These are phyloP conservation scores for Candida boidinii DNA, from an alignment of 805 yeast species.

Conservation along the genomic window DNA sequence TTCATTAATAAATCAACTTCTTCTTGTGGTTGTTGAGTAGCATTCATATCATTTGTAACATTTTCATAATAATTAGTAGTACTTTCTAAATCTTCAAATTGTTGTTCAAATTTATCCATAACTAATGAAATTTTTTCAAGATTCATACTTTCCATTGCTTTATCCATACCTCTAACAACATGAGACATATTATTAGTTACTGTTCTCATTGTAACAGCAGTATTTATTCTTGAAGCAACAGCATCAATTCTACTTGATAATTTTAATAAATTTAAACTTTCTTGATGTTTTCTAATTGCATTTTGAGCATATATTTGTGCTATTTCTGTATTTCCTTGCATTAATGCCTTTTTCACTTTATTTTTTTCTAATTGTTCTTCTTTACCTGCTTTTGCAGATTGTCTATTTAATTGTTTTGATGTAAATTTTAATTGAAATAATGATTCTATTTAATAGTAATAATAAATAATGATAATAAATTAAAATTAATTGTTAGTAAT, in stretches of 20 bases:
- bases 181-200: constrained; percentile 91
- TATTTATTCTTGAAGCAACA: constrained; percentile 91
- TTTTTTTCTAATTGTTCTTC: constrained; percentile 84
- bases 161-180: constrained; percentile 94
- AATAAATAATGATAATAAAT: constrained; percentile 1
- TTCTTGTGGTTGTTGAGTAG: constrained; percentile 87
- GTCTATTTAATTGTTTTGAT: constrained; percentile 85
- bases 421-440: constrained; percentile 75
- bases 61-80: constrained; percentile 88
- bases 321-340: constrained; percentile 81
- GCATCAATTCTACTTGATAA: constrained; percentile 90
- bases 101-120: constrained; percentile 95
- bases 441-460: constrained; percentile 35
- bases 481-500: constrained; percentile 7
- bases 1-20: constrained; percentile 86
- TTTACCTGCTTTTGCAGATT: constrained; percentile 83
- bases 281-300: constrained; percentile 88
- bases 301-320: constrained; percentile 93
- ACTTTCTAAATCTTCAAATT: constrained; percentile 93
- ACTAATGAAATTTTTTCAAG: constrained; percentile 85
- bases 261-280: constrained; percentile 70
- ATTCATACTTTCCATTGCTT: constrained; percentile 92
- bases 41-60: constrained; percentile 83
- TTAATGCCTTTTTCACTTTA: constrained; percentile 81
- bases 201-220: constrained; percentile 95